Evolutionary conservation across 768 basidiomycete species (phyloP), one percentile per base, ranked within the genome.

Genomic region (Xerocomellus intermedius): DNA sequence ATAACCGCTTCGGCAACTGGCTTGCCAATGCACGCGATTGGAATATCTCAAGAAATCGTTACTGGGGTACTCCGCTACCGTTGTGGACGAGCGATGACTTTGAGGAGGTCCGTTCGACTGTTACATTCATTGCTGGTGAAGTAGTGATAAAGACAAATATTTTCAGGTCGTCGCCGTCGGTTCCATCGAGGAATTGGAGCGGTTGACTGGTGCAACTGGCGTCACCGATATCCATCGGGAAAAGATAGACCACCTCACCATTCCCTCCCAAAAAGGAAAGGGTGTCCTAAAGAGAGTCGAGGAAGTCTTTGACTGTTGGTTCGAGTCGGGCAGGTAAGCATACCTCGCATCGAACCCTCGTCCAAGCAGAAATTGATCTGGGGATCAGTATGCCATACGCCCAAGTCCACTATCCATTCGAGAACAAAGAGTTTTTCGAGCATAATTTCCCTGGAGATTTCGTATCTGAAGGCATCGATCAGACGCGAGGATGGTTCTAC

Each of bases 291-390:
- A 82, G 72, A 86, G 97, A 46, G 80, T 98, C n/a, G 92, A 97
- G 56, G 97, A 98, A 71, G 94, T 99, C 36, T 98, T 99, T 68
- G 97, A 99, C 69, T 99, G 97, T 67, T 99, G 97, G 97, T 99
- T 99, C 68, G 97, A 99, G 75, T 98, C 96, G 5, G 97, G 97
- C 75, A 94, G 91, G 94, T 94, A 60, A 57, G 82, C 63, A 9
- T 12, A 3, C 9, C 17, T 52, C 36, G 4, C 24, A 26, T 43
- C 7, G n/a, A 9, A 33, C 16, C 37, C 26, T n/a, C 35, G 16
- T 48, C 10, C 41, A 26, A 39, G 51, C 35, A 54, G 19, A 39
- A 9, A 48, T 0, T 30, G 46, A 66, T 14, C 24, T 9, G 12
- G 28, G 13, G 26, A 62, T 8, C 63, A 98, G 96, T 68, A 99